A percentile compares a stretch with the other conserved stretches of the same genome.
These are phyloP conservation scores for Cinnamomum chago DNA, from an alignment of 164 flowering plant species.

Conservation along the genomic window DNA sequence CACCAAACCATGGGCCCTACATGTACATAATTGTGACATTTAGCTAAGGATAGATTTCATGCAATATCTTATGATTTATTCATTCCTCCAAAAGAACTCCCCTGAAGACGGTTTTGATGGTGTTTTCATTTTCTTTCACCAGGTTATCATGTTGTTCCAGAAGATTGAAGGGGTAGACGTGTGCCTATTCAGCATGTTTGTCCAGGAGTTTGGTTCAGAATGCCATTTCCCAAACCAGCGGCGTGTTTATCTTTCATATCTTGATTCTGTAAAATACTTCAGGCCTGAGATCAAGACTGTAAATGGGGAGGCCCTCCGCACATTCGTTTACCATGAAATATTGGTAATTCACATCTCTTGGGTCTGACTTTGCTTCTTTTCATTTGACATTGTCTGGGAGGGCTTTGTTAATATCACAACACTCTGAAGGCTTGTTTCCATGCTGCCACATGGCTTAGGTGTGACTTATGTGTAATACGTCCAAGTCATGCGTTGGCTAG, in stretches of 20 bases:
- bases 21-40: too few relatives aligned
- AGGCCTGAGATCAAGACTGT: conserved; percentile 87
- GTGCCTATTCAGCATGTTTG: conserved; percentile 97
- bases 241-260: conserved; percentile 92
- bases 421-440: too few relatives aligned
- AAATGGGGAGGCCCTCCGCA: conserved; percentile 94
- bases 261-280: conserved; percentile 97
- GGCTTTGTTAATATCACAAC: too few relatives aligned
- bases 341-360: conserved; percentile 39
- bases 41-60: too few relatives aligned
- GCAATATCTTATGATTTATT: too few relatives aligned
- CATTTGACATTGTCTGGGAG: neutral
- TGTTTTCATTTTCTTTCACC: conserved; percentile 12
- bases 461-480: too few relatives aligned
- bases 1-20: too few relatives aligned
- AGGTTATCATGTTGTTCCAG: conserved; percentile 92
- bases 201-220: conserved; percentile 98
- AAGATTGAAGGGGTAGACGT: conserved; percentile 99
- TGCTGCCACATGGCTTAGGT: too few relatives aligned
- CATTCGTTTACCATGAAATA: conserved; percentile 97
- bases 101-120: too few relatives aligned
- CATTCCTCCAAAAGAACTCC: too few relatives aligned
- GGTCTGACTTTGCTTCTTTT: neutral
- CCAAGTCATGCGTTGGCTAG: too few relatives aligned
- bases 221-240: conserved; percentile 86